Base-by-base conservation (phyloP, 108 stramenopile genomes). In the Chaetoceros tenuissimus region DNA sequence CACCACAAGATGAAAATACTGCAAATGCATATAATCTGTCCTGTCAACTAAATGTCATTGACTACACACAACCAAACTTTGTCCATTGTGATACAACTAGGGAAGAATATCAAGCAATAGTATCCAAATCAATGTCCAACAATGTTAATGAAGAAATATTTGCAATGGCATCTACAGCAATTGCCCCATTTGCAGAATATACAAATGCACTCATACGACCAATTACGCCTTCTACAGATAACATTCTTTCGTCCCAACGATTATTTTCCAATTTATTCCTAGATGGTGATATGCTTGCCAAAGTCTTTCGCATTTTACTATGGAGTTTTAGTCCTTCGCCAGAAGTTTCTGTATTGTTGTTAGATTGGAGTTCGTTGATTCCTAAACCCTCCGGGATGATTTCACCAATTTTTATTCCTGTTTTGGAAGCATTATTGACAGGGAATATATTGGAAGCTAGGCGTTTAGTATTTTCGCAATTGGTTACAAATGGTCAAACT, bases 181-280 rank as follows among this genome's bases (percentile, higher is more conserved):
- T 54, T 30, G 81, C 57, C 24, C 62, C 74, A 2, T 59, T 69
- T 0, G 66, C 75, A 3, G 81, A 80, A 72, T 63, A 79, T 1
- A 68, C 78, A 24, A 59, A 69, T 1, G 77, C 82, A n/a, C 63
- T 89, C 23, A 57, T 84, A 13, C 78, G 78, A 10, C 78, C 82
- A 13, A 65, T 75, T 20, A 69, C 77, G 3, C 68, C 75, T 13
- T 58, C 75, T 1, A 51, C 58, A 23, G 27, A 50, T 0, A 16
- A 54, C 3, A 23, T 7, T 46, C 17, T 24, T 20, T 17, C 48
- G 13, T 24, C 46, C 17, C 74, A 80, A 24, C 75, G 84, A 18
- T 65, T 89, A n/a, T 89, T 89, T 66, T 73, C 84, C 51, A 85
- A 85, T 57, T 51, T 89, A 5, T 85, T 85, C 56, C 34, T 89